Base-by-base conservation (phyloP, 2,329 filamentous ascomycete species). In the Fusarium albidum region DNA sequence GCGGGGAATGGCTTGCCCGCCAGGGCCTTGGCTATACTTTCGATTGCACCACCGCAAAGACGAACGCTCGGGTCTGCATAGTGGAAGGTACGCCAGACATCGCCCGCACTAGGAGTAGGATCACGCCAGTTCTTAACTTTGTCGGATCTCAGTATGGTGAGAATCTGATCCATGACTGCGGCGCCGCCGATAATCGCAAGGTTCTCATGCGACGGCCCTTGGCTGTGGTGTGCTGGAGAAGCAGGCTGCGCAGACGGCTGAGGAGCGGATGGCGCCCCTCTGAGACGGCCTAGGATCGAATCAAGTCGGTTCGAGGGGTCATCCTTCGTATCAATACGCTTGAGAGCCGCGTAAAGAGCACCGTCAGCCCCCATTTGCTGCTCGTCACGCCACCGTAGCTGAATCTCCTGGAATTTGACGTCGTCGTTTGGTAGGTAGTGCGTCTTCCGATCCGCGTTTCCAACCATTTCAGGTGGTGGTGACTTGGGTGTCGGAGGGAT, bases 401-500 rank as follows among this genome's bases (percentile, higher is more conserved):
- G 77, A 7, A 82, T 71, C 62, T 86, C 83, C 8, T 77, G 71
- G 14, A 77, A 76, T 48, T 75, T 77, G 6, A 73, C 53, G 3
- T 75, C 74, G 9, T 69, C 61, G 9, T 69, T 61, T 1, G 78
- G 76, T 10, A 82, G 66, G 27, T 73, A 65, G 12, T 61, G 69
- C 5, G 71, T 66, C 50, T 69, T 75, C 21, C 64, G 39, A 26
- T 67, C 61, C 9, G 52, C 32, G 27, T 57, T 55, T 55, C 57
- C 49, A 31, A 59, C 49, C 4, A 59, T 50, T 59, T 78, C 77
- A 8, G 66, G 71, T 2, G 69, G 69, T 0, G 83, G 83, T 11
- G 82, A 85, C 63, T 81, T 82, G 11, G 83, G 82, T 4, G 81
- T 81, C 3, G 78, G 73, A 2, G 83, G 83, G 40, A 86, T 84